Evolutionary conservation across 768 basidiomycete species (phyloP), one percentile per base, ranked within the genome.

Genomic region (Podaxis sp.): DNA sequence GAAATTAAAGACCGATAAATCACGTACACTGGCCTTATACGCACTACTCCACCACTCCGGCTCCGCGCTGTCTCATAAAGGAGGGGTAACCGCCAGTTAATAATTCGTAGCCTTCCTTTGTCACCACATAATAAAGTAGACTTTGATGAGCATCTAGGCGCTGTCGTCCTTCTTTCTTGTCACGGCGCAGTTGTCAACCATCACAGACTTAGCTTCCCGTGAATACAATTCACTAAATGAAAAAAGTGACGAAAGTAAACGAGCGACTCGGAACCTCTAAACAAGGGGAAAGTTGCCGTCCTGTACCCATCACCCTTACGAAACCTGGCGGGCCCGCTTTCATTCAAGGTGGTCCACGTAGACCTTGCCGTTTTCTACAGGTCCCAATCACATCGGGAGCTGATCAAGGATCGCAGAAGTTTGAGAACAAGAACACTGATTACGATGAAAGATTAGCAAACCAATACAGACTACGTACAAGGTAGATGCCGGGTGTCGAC

Each of bases 31-130:
- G 40, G 49, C 52, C 37, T 30, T 54, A 30, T 53, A n/a, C 28
- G 30, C 52, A 61, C 53, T 44, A 52, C 60, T 48, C 50, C 24
- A 52, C 26, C 53, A 48, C 28, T 36, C 53, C 60, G 60, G 60
- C 53, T 46, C 60, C 60, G 60, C 33, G 41, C 15, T 40, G 41
- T 53, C 28, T 13, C 53, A 10, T 62, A 48, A 24, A 54, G 37
- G 20, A 30, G 30, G 37, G 33, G 41, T 11, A 20, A 41, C 38
- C 26, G 6, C 12, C 6, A 46, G 30, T 55, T 55, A 55, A 62
- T 62, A 46, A 22, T n/a, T 33, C 28, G 12, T 33, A 28, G 20
- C 41, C 38, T 44, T 37, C n/a, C 30, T 56, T 62, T 62, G 60
- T 62, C 60, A 55, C 60, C 46, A 17, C 10, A 26, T 24, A 28